These are phyloP conservation scores for Coemansia sp. DNA, from an alignment of 192 early-diverging fungal species.

Conservation along the genomic window DNA sequence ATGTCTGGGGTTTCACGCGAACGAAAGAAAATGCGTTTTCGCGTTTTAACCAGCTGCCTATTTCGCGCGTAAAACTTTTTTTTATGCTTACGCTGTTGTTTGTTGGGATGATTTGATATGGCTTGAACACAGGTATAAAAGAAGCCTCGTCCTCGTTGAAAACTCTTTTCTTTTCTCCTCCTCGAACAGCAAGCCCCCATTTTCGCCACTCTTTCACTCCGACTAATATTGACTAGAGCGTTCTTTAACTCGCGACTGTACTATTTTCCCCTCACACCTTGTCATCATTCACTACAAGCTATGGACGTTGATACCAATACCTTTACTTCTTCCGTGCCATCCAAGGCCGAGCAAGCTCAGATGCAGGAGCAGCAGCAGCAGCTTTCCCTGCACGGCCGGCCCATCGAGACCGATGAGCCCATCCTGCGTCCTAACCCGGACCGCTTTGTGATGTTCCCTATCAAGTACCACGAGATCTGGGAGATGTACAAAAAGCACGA, in stretches of 20 bases:
- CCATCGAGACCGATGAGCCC: constrained; percentile 54
- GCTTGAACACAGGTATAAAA: neutral
- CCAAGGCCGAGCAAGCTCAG: constrained; percentile 40
- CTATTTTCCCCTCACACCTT: neutral
- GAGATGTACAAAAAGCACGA: constrained; percentile 98
- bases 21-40: neutral
- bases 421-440: constrained; percentile 70
- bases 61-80: constrained; percentile 10
- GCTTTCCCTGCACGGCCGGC: constrained; percentile 39
- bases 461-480: constrained; percentile 95
- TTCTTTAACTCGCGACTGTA: neutral
- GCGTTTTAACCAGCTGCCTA: neutral
- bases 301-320: constrained; percentile 37
- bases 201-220: neutral
- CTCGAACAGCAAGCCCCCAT: neutral
- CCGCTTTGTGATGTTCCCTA: constrained; percentile 90
- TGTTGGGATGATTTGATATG: neutral
- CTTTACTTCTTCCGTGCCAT: constrained; percentile 7
- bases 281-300: constrained; percentile 8
- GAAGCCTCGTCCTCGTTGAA: neutral
- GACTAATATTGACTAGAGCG: neutral
- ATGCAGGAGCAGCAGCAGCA: constrained; percentile 34
- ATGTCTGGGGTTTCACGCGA: neutral
- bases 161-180: neutral
- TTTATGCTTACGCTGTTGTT: constrained; percentile 1